Conservation (phyloP, 108 stramenopile genomes). For the Epipyxis sp. region DNA sequence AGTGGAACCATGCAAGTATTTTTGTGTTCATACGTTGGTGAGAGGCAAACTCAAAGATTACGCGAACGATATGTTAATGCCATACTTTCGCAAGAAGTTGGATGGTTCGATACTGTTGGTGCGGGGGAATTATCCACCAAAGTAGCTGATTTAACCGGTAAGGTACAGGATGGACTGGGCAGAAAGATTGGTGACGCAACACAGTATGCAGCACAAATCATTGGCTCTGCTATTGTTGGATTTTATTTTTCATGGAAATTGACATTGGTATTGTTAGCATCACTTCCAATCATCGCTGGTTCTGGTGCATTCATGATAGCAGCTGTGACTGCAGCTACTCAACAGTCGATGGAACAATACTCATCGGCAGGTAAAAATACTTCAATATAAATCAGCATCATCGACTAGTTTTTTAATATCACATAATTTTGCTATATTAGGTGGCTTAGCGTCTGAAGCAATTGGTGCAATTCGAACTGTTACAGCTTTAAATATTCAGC, state of each 20-base stretch:
- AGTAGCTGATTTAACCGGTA: conserved; percentile 46
- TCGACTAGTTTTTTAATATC: not conserved
- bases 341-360: not conserved
- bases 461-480: conserved; percentile 47
- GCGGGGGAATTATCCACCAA: conserved; percentile 50
- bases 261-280: conserved; percentile 45
- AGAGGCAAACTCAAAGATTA: conserved; percentile 21
- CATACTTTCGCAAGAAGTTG: conserved; percentile 45
- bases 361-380: not conserved
- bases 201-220: conserved; percentile 39
- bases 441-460: conserved; percentile 51
- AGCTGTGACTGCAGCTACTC: not conserved
- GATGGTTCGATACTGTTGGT: conserved; percentile 52
- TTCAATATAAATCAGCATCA: no score
- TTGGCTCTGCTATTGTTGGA: conserved; percentile 35
- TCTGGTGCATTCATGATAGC: conserved; percentile 31
- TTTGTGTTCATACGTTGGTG: conserved; percentile 10
- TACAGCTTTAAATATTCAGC: conserved; percentile 46
- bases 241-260: conserved; percentile 44
- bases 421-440: conserved; percentile 43
- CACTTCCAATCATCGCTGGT: conserved; percentile 43
- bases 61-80: conserved; percentile 26
- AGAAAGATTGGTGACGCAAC: conserved; percentile 46
- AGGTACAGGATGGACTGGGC: conserved; percentile 53
- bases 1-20: conserved; percentile 13